phyloP scores from a whole-genome alignment of 345 rosid genomes.

The Garcia nutans region DNA sequence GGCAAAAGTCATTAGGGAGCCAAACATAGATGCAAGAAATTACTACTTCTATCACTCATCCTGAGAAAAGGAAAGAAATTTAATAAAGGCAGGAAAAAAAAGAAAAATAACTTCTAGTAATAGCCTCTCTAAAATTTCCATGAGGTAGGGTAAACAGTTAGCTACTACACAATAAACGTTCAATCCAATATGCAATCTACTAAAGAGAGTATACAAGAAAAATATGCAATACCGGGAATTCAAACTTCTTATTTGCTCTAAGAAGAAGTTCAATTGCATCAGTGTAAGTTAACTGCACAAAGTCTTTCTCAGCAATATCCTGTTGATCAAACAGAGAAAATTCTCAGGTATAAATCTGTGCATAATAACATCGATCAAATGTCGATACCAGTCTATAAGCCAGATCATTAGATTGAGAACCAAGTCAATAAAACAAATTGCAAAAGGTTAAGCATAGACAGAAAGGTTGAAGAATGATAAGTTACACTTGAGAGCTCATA shows the following conservation, averaged over 20 bases:
- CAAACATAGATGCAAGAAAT: too few species aligned
- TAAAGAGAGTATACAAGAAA: not conserved
- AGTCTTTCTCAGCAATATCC: conserved; percentile 86
- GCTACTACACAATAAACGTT: not conserved
- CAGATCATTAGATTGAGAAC: not conserved
- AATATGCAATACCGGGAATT: conserved; percentile 64
- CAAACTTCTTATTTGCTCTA: conserved; percentile 76
- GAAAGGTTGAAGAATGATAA: conserved; percentile 18
- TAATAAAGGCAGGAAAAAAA: too few species aligned
- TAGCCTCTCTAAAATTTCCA: too few species aligned
- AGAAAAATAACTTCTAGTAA: too few species aligned
- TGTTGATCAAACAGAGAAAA: conserved; percentile 33
- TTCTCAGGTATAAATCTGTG: conserved; percentile 7
- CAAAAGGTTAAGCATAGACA: conserved; percentile 6
- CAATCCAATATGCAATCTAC: conserved; percentile 5
- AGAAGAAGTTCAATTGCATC: conserved; percentile 89
- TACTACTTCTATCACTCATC: too few species aligned
- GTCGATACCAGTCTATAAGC: not conserved
- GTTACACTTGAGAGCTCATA: conserved; percentile 49
- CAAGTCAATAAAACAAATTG: conserved; percentile 3
- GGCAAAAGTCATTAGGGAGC: too few species aligned
- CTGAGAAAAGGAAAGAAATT: not conserved
- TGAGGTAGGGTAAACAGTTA: not conserved
- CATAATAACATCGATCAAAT: not conserved
- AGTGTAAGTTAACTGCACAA: conserved; percentile 82